phyloP scores from a whole-genome alignment of 164 flowering plant genomes.

The Liquidambar formosana region DNA sequence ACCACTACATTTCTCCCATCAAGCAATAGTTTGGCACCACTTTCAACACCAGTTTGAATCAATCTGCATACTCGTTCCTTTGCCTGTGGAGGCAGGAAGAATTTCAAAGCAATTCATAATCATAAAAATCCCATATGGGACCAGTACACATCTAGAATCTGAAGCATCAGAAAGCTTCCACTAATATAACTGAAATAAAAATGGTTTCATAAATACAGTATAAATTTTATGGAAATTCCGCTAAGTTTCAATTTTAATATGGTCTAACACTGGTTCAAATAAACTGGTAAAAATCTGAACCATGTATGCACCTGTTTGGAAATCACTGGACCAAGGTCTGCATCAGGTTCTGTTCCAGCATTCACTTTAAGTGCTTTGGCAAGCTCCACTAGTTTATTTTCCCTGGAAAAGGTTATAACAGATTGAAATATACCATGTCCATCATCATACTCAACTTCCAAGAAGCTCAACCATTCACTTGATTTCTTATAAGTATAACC shows the following conservation, averaged over 20 bases:
- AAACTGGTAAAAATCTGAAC: neutral
- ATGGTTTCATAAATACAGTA: too few species aligned
- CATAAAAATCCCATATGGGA: neutral
- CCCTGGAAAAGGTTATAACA: constrained; percentile 43
- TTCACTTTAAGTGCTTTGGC: constrained; percentile 79
- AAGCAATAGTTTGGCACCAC: constrained; percentile 79
- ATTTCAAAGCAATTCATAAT: constrained; percentile 5
- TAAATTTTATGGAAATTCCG: too few species aligned
- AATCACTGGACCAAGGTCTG: constrained; percentile 97
- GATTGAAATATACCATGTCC: neutral
- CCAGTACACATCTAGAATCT: neutral
- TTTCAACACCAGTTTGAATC: constrained; percentile 69
- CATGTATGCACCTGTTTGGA: constrained; percentile 69
- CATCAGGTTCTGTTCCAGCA: constrained; percentile 77
- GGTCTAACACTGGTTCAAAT: neutral
- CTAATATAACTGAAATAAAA: too few species aligned
- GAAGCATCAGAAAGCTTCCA: neutral
- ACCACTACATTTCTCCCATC: constrained; percentile 91
- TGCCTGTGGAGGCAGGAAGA: constrained; percentile 51
- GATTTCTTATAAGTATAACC: neutral
- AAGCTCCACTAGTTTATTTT: constrained; percentile 70
- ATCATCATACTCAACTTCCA: neutral
- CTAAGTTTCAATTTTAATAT: neutral
- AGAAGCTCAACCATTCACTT: neutral
- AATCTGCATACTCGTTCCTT: constrained; percentile 75